A percentile compares a stretch with the other conserved stretches of the same genome.
phyloP scores from a whole-genome alignment of 164 flowering plant genomes.

The Buxus sempervirens region DNA sequence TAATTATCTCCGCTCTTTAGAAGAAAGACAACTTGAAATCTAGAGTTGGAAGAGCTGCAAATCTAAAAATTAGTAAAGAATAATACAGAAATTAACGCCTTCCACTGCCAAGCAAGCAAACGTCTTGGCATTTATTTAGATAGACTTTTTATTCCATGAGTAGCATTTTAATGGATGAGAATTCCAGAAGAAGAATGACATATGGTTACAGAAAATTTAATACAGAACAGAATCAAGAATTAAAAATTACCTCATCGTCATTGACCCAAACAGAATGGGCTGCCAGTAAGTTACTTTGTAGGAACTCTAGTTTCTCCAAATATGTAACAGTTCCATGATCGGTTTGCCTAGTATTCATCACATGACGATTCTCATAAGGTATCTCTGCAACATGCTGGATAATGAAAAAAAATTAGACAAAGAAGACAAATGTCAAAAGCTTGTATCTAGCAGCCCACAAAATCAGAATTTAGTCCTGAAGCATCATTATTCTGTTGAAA shows the following conservation, averaged over 20 bases:
- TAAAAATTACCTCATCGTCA: constrained; percentile 51
- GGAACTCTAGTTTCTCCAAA: constrained; percentile 67
- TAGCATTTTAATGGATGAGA: not conserved
- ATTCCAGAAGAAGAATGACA: not conserved
- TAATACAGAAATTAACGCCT: too few species aligned
- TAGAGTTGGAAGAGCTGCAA: not conserved
- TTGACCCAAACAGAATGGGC: constrained; percentile 87
- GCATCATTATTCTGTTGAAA: too few species aligned
- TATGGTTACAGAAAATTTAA: not conserved
- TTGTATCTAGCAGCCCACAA: too few species aligned
- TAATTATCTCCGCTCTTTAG: not conserved
- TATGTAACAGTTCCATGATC: constrained; percentile 85
- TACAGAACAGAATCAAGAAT: not conserved
- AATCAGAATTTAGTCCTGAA: too few species aligned
- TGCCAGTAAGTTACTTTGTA: constrained; percentile 64
- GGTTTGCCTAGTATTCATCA: constrained; percentile 45
- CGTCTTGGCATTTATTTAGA: too few species aligned
- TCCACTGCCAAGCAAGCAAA: too few species aligned
- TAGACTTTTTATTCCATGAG: not conserved
- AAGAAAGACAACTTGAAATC: not conserved
- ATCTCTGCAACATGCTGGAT: constrained; percentile 89
- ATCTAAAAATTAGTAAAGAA: not conserved
- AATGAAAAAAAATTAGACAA: constrained; percentile 4
- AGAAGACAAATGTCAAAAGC: not conserved
- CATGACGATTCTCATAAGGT: constrained; percentile 70